Evolutionary conservation across 73 alveolate species (phyloP).

Genomic region (Durusdinium trenchii): DNA sequence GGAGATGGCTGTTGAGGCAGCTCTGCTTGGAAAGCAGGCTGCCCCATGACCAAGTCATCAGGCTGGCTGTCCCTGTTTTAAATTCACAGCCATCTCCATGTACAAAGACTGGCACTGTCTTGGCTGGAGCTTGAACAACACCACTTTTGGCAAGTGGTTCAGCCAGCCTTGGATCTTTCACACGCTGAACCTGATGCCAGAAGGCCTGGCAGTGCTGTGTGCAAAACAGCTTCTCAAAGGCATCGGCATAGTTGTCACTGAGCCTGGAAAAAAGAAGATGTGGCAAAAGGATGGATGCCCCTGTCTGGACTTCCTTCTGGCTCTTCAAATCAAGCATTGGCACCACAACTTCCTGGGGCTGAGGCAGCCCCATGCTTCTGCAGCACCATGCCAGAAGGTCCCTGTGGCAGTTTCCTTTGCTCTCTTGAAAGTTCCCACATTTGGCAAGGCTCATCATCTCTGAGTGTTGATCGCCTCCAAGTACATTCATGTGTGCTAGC

Average conservation of each 20-base stretch:
- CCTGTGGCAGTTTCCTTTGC: background rate
- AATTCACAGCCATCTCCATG: slow-evolving; percentile 47
- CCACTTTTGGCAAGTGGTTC: background rate
- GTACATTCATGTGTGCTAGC: background rate
- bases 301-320: background rate
- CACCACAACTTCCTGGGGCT: background rate
- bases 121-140: background rate
- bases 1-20: background rate
- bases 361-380: background rate
- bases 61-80: background rate
- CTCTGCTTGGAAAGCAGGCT: background rate
- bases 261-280: background rate
- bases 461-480: background rate
- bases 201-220: background rate
- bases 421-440: background rate
- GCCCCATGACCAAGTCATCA: slow-evolving; percentile 36
- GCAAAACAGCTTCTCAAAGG: background rate
- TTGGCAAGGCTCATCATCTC: background rate
- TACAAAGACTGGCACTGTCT: background rate
- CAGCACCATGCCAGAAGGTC: background rate
- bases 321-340: background rate
- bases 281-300: background rate
- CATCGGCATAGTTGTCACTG: background rate
- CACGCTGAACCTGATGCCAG: background rate
- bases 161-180: background rate